Percentiles rank a stretch among this genome's conserved stretches.
Evolutionary conservation across 2,329 filamentous ascomycete species (phyloP).

Genomic region (Colletotrichum euphorbiae): DNA sequence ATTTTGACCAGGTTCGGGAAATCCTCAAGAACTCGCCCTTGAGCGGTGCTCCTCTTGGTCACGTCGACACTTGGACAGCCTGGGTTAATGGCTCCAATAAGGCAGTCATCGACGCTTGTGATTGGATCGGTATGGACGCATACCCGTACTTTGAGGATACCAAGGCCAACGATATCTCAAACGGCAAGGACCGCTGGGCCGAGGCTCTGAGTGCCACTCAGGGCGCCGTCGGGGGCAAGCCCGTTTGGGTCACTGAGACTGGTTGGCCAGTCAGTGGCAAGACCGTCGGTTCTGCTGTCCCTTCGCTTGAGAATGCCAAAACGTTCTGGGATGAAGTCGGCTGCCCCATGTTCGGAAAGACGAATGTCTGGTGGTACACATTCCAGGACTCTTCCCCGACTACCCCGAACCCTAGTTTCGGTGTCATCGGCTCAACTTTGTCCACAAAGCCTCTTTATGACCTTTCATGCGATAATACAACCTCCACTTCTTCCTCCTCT

Average conservation of each 20-base stretch:
- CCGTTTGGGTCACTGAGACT: slow-evolving; percentile 89
- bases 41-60: slow-evolving; percentile 72
- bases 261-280: slow-evolving; percentile 84
- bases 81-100: slow-evolving; percentile 80
- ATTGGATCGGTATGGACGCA: slow-evolving; percentile 87
- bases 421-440: slow-evolving; percentile 69
- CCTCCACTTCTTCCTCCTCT: slow-evolving; percentile 27
- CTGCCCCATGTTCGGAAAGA: slow-evolving; percentile 74
- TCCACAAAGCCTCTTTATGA: slow-evolving; percentile 70
- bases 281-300: slow-evolving; percentile 69
- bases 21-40: slow-evolving; percentile 73
- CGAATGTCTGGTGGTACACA: slow-evolving; percentile 82
- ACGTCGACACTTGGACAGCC: slow-evolving; percentile 91
- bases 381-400: slow-evolving; percentile 73
- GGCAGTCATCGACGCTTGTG: slow-evolving; percentile 74
- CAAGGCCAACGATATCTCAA: slow-evolving; percentile 72
- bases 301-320: slow-evolving; percentile 76
- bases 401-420: slow-evolving; percentile 76
- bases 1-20: slow-evolving; percentile 76
- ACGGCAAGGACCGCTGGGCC: slow-evolving; percentile 75
- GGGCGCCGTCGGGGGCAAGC: slow-evolving; percentile 71
- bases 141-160: slow-evolving; percentile 87
- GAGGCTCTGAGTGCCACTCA: slow-evolving; percentile 72
- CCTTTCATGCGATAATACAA: slow-evolving; percentile 65
- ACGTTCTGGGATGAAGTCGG: slow-evolving; percentile 84